A percentile compares a stretch with the other conserved stretches of the same genome.
Evolutionary conservation across 2,329 filamentous ascomycete genomes (phyloP).

Genomic region (Boeremia exigua): DNA sequence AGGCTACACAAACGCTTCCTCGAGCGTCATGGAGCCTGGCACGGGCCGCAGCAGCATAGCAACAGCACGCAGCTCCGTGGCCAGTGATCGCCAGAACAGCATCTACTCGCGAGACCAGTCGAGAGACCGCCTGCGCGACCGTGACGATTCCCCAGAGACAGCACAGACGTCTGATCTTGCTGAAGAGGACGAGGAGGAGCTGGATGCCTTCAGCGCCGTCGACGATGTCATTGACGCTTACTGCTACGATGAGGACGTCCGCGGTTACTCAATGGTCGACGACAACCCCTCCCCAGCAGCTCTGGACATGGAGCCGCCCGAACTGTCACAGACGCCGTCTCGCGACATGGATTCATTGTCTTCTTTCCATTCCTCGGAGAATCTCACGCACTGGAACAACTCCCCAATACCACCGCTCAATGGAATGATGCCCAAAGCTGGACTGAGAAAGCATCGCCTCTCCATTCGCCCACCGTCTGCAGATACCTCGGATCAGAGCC

Average conservation of each 20-base stretch:
- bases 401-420: slow-evolving; percentile 15
- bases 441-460: slow-evolving; percentile 18
- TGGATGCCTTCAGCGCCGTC: slow-evolving; percentile 56
- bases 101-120: slow-evolving; percentile 54
- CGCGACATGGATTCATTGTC: slow-evolving; percentile 33
- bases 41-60: slow-evolving; percentile 84
- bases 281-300: slow-evolving; percentile 23
- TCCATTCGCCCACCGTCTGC: slow-evolving; percentile 20
- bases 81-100: slow-evolving; percentile 57
- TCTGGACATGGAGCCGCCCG: slow-evolving; percentile 32
- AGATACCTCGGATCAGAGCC: slow-evolving; percentile 12
- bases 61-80: slow-evolving; percentile 77
- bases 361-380: slow-evolving; percentile 33
- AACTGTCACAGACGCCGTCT: slow-evolving; percentile 37
- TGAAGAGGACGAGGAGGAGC: slow-evolving; percentile 28
- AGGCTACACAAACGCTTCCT: slow-evolving; percentile 63
- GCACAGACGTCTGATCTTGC: slow-evolving; percentile 31
- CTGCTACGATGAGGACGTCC: slow-evolving; percentile 56
- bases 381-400: slow-evolving; percentile 29
- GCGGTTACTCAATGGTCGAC: slow-evolving; percentile 17
- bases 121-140: slow-evolving; percentile 31
- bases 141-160: slow-evolving; percentile 41
- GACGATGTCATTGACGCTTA: slow-evolving; percentile 68
- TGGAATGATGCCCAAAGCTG: slow-evolving; percentile 9
- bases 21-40: slow-evolving; percentile 63